These are phyloP conservation scores for Smittium culicis DNA, from an alignment of 371 early-diverging fungal genomes.

Conservation along the genomic window DNA sequence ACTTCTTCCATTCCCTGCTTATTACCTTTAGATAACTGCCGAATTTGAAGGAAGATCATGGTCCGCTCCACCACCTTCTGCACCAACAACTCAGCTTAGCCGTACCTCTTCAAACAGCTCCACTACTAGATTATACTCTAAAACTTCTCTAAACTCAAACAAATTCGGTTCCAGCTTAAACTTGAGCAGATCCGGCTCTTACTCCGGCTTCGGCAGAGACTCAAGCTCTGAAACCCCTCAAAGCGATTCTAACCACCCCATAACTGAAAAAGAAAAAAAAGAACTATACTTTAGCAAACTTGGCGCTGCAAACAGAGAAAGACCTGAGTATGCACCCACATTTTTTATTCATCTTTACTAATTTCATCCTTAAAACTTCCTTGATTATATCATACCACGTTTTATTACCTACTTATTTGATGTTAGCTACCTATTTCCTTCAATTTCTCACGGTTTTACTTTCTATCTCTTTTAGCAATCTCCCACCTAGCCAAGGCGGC, in stretches of 20 bases:
- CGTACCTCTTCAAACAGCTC: neutral
- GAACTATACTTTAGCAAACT: constrained; percentile 55
- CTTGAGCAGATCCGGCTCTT: constrained; percentile 5
- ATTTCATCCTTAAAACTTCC: neutral
- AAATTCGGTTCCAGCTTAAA: neutral
- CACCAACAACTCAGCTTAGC: constrained; percentile 10
- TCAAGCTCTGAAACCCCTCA: neutral
- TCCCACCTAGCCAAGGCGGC: constrained; percentile 88
- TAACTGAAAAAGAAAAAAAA: constrained; percentile 41
- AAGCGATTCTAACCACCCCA: neutral
- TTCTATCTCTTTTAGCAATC: constrained; percentile 15
- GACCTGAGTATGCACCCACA: constrained; percentile 32
- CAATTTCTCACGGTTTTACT: too few species aligned
- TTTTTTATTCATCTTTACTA: neutral
- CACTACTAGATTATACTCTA: constrained; percentile 10
- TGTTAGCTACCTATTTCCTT: too few species aligned
- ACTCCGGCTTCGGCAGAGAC: neutral
- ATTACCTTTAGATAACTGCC: constrained; percentile 42
- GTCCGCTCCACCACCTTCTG: constrained; percentile 35
- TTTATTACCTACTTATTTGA: too few species aligned
- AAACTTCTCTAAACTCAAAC: constrained; percentile 2
- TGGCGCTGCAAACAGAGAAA: constrained; percentile 40
- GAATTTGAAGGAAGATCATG: constrained; percentile 60
- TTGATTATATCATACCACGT: neutral
- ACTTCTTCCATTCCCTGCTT: constrained; percentile 10